Evolutionary conservation across 129 eudicot species (phyloP).

Genomic region (Artemisia annua): DNA sequence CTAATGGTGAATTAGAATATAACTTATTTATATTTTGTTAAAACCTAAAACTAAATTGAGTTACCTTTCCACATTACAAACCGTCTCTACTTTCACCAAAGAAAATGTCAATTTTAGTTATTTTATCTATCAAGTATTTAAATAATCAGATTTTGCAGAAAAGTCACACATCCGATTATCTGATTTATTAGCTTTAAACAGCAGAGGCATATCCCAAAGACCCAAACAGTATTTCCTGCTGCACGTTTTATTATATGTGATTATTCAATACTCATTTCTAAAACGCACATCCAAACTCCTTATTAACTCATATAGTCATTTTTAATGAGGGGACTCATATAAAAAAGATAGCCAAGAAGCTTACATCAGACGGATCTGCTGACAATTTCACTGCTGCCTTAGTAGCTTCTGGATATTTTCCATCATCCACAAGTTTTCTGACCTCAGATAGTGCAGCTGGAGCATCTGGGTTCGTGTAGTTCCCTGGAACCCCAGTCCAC

Average conservation of each 20-base stretch:
- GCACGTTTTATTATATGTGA: too few relatives aligned
- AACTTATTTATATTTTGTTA: not conserved
- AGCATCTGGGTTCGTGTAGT: constrained; percentile 67
- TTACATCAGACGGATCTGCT: constrained; percentile 67
- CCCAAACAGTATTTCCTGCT: not conserved
- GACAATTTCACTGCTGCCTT: constrained; percentile 62
- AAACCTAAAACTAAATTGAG: too few relatives aligned
- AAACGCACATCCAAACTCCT: not conserved
- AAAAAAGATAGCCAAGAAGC: constrained; percentile 11
- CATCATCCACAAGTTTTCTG: constrained; percentile 75
- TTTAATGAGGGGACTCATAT: not conserved
- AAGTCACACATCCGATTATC: not conserved
- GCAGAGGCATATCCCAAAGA: not conserved
- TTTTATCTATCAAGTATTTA: not conserved
- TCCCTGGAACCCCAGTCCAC: constrained; percentile 86
- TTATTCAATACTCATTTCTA: not conserved
- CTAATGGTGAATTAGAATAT: not conserved
- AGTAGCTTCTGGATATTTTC: constrained; percentile 83
- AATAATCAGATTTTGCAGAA: not conserved
- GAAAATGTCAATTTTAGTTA: not conserved
- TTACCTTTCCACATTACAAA: not conserved
- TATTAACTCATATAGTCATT: not conserved
- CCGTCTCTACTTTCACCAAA: not conserved
- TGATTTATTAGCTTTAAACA: not conserved
- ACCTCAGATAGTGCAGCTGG: constrained; percentile 55